Evolutionary conservation across 306 rosid species (phyloP), one percentile per base, ranked within the genome.

Genomic region (Cyclanthera cordifolia): DNA sequence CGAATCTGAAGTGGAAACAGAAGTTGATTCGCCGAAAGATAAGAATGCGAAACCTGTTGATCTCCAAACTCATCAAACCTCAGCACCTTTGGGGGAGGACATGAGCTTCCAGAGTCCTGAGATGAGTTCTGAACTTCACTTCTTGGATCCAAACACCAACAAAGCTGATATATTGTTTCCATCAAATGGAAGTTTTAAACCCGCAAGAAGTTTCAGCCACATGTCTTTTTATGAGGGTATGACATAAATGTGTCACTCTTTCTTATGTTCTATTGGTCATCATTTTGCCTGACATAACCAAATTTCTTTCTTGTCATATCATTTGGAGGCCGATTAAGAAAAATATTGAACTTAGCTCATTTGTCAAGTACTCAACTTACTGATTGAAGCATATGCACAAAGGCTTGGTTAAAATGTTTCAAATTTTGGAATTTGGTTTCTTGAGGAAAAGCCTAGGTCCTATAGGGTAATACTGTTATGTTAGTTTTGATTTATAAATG

Each of bases 1-100:
- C 46, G 99, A 93, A 82, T 87, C 95, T 30, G 96, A 93, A 77
- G 85, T 83, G 56, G 98, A 91, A 73, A 82, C 96, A 9, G 95
- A 92, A 54, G 90, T 79, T 25, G 95, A 93, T 53, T 93, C 93
- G 3, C 85, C 95, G 1, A 93, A 93, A 77, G 99, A 93, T 72
- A 93, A 80, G 82, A 88, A 87, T 74, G 85, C 90, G 45, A 88
- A 80, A 70, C 85, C 87, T 4, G 85, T 81, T 75, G 94, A 86
- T 17, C 72, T 83, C 80, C 87, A 73, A 19, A 82, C 88, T 69
- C 90, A 81, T 41, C 88, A 76, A 43, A 72, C 75, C 72, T 75
- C 77, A 13, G 61, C 74, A 43, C 72, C 80, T 58, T 64, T 83
- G 72, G 71, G 83, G 25, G 86, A 85, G 59, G 93, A 86, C 53